Percentiles rank a stretch among this genome's conserved stretches.
These are phyloP conservation scores for Candida glaebosa DNA, from an alignment of 805 yeast genomes.

Conservation along the genomic window DNA sequence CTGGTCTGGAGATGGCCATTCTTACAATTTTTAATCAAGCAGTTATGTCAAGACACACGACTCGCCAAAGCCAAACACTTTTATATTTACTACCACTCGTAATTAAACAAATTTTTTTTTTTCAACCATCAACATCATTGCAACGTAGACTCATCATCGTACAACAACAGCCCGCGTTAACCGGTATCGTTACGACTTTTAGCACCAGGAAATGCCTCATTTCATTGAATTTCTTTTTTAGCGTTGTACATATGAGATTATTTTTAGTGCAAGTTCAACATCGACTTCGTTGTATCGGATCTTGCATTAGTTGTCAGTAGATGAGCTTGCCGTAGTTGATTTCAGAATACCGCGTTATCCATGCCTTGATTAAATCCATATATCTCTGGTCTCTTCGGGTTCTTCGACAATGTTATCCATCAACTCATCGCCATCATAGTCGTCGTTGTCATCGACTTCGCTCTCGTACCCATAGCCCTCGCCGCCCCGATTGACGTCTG, in stretches of 20 bases:
- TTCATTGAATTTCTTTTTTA: not conserved
- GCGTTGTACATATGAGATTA: not conserved
- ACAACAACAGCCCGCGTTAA: not conserved
- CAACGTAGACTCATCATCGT: not conserved
- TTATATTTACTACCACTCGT: not conserved
- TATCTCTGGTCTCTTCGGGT: conserved; percentile 5
- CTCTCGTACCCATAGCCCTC: conserved; percentile 28
- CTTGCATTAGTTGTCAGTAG: not conserved
- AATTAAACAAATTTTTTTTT: no score
- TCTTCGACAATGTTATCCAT: conserved; percentile 6
- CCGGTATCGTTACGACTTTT: not conserved
- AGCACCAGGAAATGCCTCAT: not conserved
- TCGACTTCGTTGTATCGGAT: not conserved
- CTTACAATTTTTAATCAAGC: no score
- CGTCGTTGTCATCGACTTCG: conserved; percentile 17
- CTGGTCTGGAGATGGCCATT: no score
- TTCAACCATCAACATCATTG: not conserved
- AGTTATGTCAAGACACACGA: not conserved
- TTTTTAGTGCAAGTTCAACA: not conserved
- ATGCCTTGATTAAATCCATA: conserved; percentile 5
- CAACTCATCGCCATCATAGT: conserved; percentile 12
- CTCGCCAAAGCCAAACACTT: not conserved
- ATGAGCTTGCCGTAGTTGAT: not conserved
- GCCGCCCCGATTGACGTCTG: conserved; percentile 27
- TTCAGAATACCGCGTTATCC: not conserved